phyloP scores from a whole-genome alignment of 495 filamentous ascomycete genomes.

The Collariella sp. region DNA sequence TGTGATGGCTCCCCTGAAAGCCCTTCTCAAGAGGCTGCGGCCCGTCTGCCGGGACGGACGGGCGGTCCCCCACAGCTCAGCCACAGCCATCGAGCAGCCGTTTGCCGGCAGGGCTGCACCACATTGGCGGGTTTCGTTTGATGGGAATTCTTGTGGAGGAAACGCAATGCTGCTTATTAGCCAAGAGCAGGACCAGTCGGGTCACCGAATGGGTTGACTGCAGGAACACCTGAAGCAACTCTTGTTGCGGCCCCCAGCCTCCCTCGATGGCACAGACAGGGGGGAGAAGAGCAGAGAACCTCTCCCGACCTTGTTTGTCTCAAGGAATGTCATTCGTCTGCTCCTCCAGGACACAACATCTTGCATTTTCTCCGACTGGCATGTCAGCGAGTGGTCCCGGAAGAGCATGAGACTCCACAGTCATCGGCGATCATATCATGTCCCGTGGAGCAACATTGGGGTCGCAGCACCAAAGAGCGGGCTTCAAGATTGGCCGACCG shows the following conservation, averaged over 20 bases:
- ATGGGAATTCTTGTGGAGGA: not conserved
- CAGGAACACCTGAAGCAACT: constrained; percentile 1
- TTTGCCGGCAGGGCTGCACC: not conserved
- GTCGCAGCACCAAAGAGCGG: not conserved
- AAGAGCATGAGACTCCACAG: not conserved
- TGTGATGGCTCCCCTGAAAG: not conserved
- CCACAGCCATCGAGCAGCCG: not conserved
- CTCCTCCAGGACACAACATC: no score
- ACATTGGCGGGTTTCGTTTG: no score
- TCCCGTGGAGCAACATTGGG: no score
- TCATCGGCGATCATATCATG: not conserved
- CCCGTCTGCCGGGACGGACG: not conserved
- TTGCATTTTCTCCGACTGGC: no score
- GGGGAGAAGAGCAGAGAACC: not conserved
- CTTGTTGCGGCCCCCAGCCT: not conserved
- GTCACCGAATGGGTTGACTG: not conserved
- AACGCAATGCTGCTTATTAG: not conserved
- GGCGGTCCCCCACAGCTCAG: not conserved
- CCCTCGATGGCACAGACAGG: not conserved
- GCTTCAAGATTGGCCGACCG: not conserved
- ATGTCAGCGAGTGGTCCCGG: no score
- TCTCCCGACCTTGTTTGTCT: no score
- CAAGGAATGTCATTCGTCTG: no score
- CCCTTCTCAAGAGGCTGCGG: not conserved
- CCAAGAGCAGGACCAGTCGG: no score